Conservation (phyloP, 2,329 filamentous ascomycete species). For the Zymoseptoria crescenta region DNA sequence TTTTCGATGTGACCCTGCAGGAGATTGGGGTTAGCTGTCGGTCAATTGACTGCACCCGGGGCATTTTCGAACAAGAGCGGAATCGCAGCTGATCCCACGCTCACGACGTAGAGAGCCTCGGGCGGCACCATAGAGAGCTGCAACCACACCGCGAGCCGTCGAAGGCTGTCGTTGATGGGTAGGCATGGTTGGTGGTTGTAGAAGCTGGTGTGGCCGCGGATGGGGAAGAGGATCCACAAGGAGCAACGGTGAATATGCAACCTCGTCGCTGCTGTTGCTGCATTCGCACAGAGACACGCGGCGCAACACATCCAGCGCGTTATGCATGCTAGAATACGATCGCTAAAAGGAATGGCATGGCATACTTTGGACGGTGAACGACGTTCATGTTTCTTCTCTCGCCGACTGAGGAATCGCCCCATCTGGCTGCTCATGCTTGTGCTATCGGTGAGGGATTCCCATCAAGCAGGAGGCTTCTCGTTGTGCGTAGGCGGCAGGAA, state of each 20-base stretch:
- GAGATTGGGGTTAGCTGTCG: neutral
- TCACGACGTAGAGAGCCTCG: neutral
- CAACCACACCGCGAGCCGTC: neutral
- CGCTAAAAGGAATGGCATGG: slow-evolving; percentile 4
- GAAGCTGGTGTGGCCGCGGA: neutral
- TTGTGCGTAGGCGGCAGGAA: neutral
- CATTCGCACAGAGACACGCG: neutral
- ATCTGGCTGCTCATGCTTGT: slow-evolving; percentile 39
- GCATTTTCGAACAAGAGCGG: neutral
- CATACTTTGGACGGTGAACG: slow-evolving; percentile 17
- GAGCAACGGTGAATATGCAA: neutral
- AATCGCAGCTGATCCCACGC: neutral
- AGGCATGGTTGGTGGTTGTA: neutral
- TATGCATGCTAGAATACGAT: slow-evolving; percentile 1
- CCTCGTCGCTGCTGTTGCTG: neutral
- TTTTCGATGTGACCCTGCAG: slow-evolving; percentile 18
- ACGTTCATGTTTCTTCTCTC: slow-evolving; percentile 47
- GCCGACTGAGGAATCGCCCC: slow-evolving; percentile 62
- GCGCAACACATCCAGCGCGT: neutral
- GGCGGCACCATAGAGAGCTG: neutral
- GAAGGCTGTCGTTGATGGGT: neutral
- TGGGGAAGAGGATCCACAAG: neutral
- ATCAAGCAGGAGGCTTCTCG: neutral
- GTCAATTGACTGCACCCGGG: neutral
- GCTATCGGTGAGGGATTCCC: neutral